Evolutionary conservation across 805 yeast genomes (phyloP).

Genomic region (Metschnikowia reukaufii): DNA sequence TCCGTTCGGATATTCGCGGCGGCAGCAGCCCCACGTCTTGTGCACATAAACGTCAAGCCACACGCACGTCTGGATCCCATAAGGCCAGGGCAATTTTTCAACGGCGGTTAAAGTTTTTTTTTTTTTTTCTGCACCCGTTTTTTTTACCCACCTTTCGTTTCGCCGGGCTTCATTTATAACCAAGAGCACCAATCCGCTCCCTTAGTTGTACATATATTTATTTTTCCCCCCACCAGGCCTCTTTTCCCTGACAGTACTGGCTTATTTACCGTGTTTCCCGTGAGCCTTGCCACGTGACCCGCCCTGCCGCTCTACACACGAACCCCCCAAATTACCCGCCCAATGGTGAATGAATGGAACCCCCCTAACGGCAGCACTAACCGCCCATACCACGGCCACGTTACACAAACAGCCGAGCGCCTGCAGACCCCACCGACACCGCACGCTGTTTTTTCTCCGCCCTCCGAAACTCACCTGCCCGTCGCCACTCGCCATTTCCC

Average conservation of each 20-base stretch:
- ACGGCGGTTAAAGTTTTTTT: neutral
- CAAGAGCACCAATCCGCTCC: neutral
- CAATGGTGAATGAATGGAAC: neutral
- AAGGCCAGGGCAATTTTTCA: neutral
- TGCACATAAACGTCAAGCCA: neutral
- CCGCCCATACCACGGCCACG: neutral
- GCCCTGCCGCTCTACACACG: neutral
- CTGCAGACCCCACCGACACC: neutral
- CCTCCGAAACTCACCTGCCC: slow-evolving; percentile 1
- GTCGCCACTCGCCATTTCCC: neutral
- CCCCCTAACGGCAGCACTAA: neutral
- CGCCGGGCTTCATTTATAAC: neutral
- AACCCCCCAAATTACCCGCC: neutral
- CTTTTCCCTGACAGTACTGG: neutral
- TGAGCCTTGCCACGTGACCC: neutral
- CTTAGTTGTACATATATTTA: no score
- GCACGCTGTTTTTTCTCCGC: neutral
- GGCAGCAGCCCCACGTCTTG: neutral
- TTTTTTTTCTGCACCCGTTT: neutral
- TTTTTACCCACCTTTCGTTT: neutral
- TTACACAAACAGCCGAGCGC: neutral
- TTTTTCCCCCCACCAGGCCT: neutral
- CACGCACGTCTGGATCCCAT: neutral
- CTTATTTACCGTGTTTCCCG: neutral
- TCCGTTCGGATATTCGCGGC: neutral